Evolutionary conservation across 805 yeast genomes (phyloP), one percentile per base, ranked within the genome.

Genomic region (Candida railenensis): DNA sequence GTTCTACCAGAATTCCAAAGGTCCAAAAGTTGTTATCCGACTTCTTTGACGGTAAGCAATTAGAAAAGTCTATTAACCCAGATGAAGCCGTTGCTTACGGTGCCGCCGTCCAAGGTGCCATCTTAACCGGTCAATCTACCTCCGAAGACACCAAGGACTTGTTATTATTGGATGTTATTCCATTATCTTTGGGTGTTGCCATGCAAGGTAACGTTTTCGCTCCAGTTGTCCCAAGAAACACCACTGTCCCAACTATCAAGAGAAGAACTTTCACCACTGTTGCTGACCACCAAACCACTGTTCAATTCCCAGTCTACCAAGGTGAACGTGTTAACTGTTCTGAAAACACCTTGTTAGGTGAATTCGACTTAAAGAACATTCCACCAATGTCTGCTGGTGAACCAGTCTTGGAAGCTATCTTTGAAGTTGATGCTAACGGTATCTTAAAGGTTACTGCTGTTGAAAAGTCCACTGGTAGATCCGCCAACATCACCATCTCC

Each of bases 51-150:
- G 77, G 77, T 67, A 72, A 72, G 65, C 74, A 71, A 62, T 71
- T 71, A 59, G 76, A 72, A 63, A 72, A 70, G 65, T 71, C 76
- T 47, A 72, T 72, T 55, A 72, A 72, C 74, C 77, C 77, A 46
- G 77, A 72, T 67, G 77, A 72, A 65, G 77, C 77, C 61, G 77
- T 72, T 61, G 77, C 77, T 54, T 72, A 71, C 67, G 77, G 77
- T 71, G 77, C 76, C 53, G 76, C 76, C 52, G 77, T 71, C 50
- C 77, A 72, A 62, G 77, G 76, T 71, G 77, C 77, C 57, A 71
- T 72, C 67, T 71, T 72, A 61, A 71, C 77, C 55, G 77, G 77
- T 58, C 76, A 72, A 64, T 69, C 74, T 53, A 72, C 77, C 48
- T 68, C 73, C 43, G 76, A 71, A 57, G 76, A 72, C 62, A 72